Evolutionary conservation across 768 basidiomycete genomes (phyloP), one percentile per base, ranked within the genome.

Genomic region (Leccinum longicurvipes): DNA sequence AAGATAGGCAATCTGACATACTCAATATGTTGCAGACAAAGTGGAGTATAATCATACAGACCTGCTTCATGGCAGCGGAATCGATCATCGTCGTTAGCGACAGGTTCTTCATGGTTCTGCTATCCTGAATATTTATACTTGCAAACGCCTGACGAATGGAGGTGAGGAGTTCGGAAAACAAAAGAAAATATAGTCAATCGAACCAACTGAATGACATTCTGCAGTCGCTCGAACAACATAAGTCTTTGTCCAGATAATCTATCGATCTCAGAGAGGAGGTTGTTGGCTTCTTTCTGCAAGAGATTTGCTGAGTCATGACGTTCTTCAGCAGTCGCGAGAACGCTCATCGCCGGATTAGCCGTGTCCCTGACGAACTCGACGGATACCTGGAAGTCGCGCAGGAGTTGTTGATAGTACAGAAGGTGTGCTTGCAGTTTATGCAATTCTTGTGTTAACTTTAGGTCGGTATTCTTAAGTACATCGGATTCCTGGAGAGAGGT

Each of bases 361-460:
- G 77, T 82, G 6, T 74, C 64, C 11, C 57, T 61, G 9, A 85
- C 69, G 57, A 86, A 86, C 3, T 63, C 51, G 2, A 84, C 77
- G 0, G 79, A 74, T 49, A 78, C 77, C 19, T 60, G 63, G 63
- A 86, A 84, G 57, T 84, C 80, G 9, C 77, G 72, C 47, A 85
- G 73, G 25, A 85, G 76, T 21, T 77, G 75, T 15, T 74, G 74
- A 62, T 82, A 84, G 60, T 84, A 80, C 29, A 84, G 60, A 6
- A 85, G 73, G 67, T 84, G 82, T 0, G 84, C 84, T 45, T 82
- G 80, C 24, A 85, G 65, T 56, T 79, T 74, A 60, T 85, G 82
- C 36, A 86, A 70, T 58, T 84, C 81, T 28, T 76, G 76, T 3
- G 83, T 83, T 12, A 82, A 66, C 3, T 67, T 51, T n/a, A 77